These are phyloP conservation scores for Vanrija sp. DNA, from an alignment of 1,284 basidiomycete genomes.

Conservation along the genomic window DNA sequence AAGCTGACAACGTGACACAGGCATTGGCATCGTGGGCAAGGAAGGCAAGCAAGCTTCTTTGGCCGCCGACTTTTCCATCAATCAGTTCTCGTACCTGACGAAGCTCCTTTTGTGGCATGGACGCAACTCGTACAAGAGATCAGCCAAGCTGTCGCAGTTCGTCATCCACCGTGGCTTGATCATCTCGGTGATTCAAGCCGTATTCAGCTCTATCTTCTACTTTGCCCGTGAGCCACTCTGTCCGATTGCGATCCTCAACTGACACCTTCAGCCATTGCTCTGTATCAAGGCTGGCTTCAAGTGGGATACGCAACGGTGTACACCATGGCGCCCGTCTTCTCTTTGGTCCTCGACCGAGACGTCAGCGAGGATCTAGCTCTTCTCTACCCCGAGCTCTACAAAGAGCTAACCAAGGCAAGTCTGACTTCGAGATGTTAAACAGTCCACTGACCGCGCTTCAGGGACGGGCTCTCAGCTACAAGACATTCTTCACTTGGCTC, in stretches of 20 bases:
- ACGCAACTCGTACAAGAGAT: constrained; percentile 95
- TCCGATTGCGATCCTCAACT: constrained; percentile 50
- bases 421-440: background rate
- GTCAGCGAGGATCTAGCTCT: constrained; percentile 93
- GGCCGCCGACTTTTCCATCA: constrained; percentile 96
- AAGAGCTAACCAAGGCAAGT: constrained; percentile 86
- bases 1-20: constrained; percentile 49
- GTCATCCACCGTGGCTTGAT: constrained; percentile 98
- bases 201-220: constrained; percentile 96
- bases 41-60: constrained; percentile 98
- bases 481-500: constrained; percentile 97
- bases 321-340: constrained; percentile 98
- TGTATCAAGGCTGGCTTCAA: constrained; percentile 98
- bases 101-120: constrained; percentile 87
- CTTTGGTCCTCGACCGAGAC: constrained; percentile 90
- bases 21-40: constrained; percentile 96
- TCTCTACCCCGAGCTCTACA: constrained; percentile 95
- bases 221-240: constrained; percentile 63
- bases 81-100: constrained; percentile 89
- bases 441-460: constrained; percentile 37
- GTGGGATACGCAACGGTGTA: constrained; percentile 97
- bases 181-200: constrained; percentile 95
- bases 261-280: constrained; percentile 64
- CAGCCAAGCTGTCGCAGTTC: constrained; percentile 95
- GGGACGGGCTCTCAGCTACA: constrained; percentile 88